phyloP scores from a whole-genome alignment of 768 basidiomycete species.

The Boletus rufocinnamomeus region DNA sequence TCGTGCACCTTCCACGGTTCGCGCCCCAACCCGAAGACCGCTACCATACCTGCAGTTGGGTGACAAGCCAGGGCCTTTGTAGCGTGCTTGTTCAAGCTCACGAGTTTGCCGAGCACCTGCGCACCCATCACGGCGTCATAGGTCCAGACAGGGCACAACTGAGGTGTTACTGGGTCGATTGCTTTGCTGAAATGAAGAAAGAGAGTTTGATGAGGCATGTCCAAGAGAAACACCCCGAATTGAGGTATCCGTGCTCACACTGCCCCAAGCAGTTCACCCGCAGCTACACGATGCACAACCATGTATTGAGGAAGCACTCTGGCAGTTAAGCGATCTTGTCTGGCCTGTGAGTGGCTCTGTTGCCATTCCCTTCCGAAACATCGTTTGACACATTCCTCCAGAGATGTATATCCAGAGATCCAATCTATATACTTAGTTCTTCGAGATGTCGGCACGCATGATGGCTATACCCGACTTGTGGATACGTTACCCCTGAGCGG shows the following conservation, averaged over 20 bases:
- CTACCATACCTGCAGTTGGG: slow-evolving; percentile 24
- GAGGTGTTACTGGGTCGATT: slow-evolving; percentile 24
- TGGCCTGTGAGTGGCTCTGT: neutral
- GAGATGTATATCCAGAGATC: neutral
- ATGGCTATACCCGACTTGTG: neutral
- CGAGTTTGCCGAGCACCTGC: slow-evolving; percentile 25
- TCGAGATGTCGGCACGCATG: neutral
- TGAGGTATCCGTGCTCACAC: slow-evolving; percentile 13
- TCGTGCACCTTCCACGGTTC: neutral
- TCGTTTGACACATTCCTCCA: slow-evolving; percentile 1
- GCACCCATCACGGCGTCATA: slow-evolving; percentile 19
- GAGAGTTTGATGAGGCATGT: slow-evolving; percentile 32
- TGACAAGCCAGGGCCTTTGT: slow-evolving; percentile 1
- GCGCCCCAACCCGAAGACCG: slow-evolving; percentile 4
- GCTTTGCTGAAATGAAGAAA: slow-evolving; percentile 24
- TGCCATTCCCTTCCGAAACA: neutral
- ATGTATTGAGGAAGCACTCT: slow-evolving; percentile 14
- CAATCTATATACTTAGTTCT: neutral
- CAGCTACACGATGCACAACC: slow-evolving; percentile 21
- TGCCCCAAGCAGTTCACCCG: slow-evolving; percentile 31
- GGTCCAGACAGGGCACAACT: slow-evolving; percentile 15
- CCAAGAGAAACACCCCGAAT: slow-evolving; percentile 27
- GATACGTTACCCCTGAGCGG: slow-evolving; percentile 3
- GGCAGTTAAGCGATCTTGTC: neutral
- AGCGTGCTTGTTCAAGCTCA: neutral